Conservation (phyloP, 2,329 filamentous ascomycete genomes). For the Blastomyces percursus region DNA sequence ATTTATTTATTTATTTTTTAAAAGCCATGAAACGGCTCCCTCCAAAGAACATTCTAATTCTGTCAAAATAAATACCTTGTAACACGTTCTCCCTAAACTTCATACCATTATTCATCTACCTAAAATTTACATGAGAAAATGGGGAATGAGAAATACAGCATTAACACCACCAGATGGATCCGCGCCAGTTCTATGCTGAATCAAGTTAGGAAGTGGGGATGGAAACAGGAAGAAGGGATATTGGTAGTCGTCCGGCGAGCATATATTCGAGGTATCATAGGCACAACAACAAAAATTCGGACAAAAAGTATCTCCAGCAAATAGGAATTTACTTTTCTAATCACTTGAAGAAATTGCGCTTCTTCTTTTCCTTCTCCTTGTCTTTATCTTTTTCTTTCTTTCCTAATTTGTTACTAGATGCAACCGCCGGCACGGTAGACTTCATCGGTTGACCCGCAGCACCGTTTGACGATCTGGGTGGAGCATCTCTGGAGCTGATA, state of each 20-base stretch:
- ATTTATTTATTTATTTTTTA: no score
- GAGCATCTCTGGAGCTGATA: conserved; percentile 25
- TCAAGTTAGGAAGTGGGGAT: background rate
- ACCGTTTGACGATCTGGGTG: conserved; percentile 8
- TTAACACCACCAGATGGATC: background rate
- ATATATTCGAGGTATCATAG: background rate
- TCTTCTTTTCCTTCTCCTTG: conserved; percentile 42
- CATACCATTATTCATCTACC: background rate
- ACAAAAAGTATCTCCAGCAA: background rate
- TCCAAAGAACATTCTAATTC: background rate
- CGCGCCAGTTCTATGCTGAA: conserved; percentile 4
- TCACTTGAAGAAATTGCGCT: conserved; percentile 45
- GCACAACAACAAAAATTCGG: background rate
- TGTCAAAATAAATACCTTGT: background rate
- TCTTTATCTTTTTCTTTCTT: conserved; percentile 21
- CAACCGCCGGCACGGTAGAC: background rate
- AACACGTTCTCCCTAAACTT: background rate
- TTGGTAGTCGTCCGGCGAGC: background rate
- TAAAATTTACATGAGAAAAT: background rate
- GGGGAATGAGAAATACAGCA: background rate
- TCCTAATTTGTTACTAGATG: conserved; percentile 41
- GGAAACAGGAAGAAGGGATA: background rate
- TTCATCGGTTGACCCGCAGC: background rate
- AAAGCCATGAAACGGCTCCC: no score
- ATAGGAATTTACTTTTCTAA: background rate